These are phyloP conservation scores for Pyrus betulifolia DNA, from an alignment of 306 rosid species.

Conservation along the genomic window DNA sequence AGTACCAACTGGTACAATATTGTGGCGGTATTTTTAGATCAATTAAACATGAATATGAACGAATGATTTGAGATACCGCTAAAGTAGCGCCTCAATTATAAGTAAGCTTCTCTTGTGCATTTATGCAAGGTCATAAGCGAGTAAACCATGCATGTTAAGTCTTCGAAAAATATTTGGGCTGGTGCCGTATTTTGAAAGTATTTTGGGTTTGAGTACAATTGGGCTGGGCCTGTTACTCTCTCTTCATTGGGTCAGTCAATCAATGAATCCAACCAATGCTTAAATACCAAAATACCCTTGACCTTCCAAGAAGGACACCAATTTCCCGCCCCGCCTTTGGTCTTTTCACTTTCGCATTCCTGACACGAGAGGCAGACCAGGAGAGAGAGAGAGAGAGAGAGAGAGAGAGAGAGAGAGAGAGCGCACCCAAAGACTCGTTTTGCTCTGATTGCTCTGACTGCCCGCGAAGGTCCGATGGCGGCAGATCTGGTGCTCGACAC, in stretches of 20 bases:
- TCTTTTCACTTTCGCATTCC: not conserved
- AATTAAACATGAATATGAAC: too few species aligned
- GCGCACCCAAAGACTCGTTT: not conserved
- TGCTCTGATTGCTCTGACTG: not conserved
- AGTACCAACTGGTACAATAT: too few species aligned
- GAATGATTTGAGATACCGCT: too few species aligned
- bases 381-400: not conserved
- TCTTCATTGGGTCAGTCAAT: not conserved
- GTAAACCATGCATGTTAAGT: too few species aligned
- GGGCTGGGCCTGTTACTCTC: not conserved
- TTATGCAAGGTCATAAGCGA: too few species aligned
- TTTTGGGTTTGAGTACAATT: not conserved
- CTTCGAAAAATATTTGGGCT: not conserved
- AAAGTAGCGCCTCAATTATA: too few species aligned
- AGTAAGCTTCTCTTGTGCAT: too few species aligned
- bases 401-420: not conserved
- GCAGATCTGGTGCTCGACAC: conserved; percentile 97
- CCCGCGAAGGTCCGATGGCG: conserved; percentile 50
- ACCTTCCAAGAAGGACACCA: not conserved
- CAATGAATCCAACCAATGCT: not conserved
- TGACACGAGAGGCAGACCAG: not conserved
- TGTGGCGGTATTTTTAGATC: fast-evolving
- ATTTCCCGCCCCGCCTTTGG: not conserved
- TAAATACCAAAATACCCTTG: not conserved
- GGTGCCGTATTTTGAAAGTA: too few species aligned